Conservation (phyloP, 2,329 filamentous ascomycete species). For the Cadophora luteo-olivacea region DNA sequence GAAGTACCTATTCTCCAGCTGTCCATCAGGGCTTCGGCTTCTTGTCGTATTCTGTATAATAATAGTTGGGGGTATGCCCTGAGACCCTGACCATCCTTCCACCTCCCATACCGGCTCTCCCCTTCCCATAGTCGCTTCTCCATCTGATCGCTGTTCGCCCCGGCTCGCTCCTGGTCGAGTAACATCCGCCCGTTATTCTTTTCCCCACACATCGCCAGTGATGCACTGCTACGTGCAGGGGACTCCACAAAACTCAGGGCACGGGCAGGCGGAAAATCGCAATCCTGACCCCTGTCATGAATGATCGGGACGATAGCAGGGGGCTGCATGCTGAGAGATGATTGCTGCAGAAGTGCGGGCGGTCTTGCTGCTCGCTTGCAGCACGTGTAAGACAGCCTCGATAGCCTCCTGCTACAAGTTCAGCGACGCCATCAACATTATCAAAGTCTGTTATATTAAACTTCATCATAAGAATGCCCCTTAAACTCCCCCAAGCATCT, state of each 20-base stretch:
- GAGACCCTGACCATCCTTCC: background rate
- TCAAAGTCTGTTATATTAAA: constrained; percentile 19
- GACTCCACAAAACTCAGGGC: constrained; percentile 17
- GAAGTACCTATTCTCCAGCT: constrained; percentile 20
- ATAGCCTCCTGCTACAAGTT: constrained; percentile 4
- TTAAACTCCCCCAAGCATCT: constrained; percentile 13
- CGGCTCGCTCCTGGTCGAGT: constrained; percentile 12
- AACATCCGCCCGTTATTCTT: constrained; percentile 14
- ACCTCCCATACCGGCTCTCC: background rate
- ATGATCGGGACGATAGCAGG: constrained; percentile 1
- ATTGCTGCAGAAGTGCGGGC: background rate
- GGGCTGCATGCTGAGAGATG: constrained; percentile 9
- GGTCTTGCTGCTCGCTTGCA: constrained; percentile 3
- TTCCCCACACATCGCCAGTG: constrained; percentile 22
- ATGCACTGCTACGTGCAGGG: constrained; percentile 19
- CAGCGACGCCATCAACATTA: constrained; percentile 15
- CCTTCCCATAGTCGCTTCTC: background rate
- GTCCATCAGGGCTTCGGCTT: constrained; percentile 21
- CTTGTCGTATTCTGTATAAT: constrained; percentile 18
- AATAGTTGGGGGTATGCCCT: background rate
- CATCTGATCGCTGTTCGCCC: constrained; percentile 25
- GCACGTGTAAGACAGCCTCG: constrained; percentile 12
- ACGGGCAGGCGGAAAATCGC: constrained; percentile 26
- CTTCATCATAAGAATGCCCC: constrained; percentile 7
- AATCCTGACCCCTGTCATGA: constrained; percentile 2